A percentile compares a stretch with the other conserved stretches of the same genome.
phyloP scores from a whole-genome alignment of 2,329 filamentous ascomycete species.

The Seiridium unicorne region DNA sequence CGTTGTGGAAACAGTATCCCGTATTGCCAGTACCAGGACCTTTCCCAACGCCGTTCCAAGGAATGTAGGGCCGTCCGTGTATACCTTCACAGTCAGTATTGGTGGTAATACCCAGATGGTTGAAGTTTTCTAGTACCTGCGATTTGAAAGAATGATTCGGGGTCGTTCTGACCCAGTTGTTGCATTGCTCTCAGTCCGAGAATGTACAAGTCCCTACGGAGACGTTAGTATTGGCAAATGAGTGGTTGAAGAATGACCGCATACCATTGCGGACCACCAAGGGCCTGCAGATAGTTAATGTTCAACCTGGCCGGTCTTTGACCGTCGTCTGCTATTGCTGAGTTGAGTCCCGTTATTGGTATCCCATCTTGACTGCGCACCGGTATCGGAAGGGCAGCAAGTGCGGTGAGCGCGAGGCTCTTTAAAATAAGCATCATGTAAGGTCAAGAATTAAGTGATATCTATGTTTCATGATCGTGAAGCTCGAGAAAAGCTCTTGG shows the following conservation, averaged over 20 bases:
- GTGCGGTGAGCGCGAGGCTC: constrained; percentile 6
- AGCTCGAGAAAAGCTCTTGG: no score
- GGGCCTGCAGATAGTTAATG: constrained; percentile 42
- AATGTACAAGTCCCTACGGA: constrained; percentile 48
- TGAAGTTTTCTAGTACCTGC: constrained; percentile 31
- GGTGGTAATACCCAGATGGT: neutral
- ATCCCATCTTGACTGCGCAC: constrained; percentile 10
- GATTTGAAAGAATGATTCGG: constrained; percentile 49
- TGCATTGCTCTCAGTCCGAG: constrained; percentile 44
- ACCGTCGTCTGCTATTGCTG: constrained; percentile 29
- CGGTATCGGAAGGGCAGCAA: neutral
- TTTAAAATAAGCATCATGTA: neutral
- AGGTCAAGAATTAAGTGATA: neutral
- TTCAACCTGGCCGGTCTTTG: constrained; percentile 43
- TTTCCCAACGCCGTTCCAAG: constrained; percentile 39
- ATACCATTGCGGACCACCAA: constrained; percentile 25
- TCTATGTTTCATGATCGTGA: no score
- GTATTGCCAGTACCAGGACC: constrained; percentile 20
- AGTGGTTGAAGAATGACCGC: neutral
- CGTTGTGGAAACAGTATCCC: constrained; percentile 34
- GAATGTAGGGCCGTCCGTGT: constrained; percentile 34
- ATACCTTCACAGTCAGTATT: constrained; percentile 15
- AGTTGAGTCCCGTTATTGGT: constrained; percentile 21
- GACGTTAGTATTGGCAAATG: constrained; percentile 1
- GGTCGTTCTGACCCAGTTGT: constrained; percentile 35